These are phyloP conservation scores for Hypoxylon sp. DNA, from an alignment of 2,329 filamentous ascomycete genomes.

Conservation along the genomic window DNA sequence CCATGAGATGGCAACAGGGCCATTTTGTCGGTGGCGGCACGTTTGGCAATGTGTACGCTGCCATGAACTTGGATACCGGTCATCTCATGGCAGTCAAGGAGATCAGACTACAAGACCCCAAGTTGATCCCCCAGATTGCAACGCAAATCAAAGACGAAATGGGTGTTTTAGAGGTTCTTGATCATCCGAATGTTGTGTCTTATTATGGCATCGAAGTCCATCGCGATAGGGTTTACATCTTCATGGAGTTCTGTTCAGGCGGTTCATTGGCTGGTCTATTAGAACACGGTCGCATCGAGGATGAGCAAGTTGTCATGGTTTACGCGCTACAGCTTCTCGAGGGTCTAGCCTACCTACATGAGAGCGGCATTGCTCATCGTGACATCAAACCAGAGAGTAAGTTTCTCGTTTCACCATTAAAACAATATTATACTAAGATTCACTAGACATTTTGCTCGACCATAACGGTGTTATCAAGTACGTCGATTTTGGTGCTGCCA, in stretches of 20 bases:
- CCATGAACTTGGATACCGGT: constrained; percentile 96
- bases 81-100: constrained; percentile 99
- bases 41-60: constrained; percentile 97
- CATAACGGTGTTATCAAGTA: constrained; percentile 99
- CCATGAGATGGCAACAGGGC: constrained; percentile 98
- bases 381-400: constrained; percentile 98
- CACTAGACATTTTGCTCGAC: constrained; percentile 89
- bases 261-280: constrained; percentile 90
- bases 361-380: constrained; percentile 91
- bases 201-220: constrained; percentile 99
- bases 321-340: constrained; percentile 95
- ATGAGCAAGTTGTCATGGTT: constrained; percentile 97
- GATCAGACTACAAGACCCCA: constrained; percentile 95
- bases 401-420: constrained; percentile 56
- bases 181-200: constrained; percentile 97
- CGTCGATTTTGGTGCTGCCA: constrained; percentile 97
- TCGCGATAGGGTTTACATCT: constrained; percentile 99
- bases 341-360: constrained; percentile 92
- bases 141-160: constrained; percentile 97
- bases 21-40: constrained; percentile 97
- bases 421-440: constrained; percentile 46
- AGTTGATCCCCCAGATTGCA: constrained; percentile 93
- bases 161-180: constrained; percentile 93
- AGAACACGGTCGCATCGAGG: constrained; percentile 96
- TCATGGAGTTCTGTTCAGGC: constrained; percentile 99